phyloP scores from a whole-genome alignment of 1,284 basidiomycete genomes.

The Phellopilus nigrolimitatus region DNA sequence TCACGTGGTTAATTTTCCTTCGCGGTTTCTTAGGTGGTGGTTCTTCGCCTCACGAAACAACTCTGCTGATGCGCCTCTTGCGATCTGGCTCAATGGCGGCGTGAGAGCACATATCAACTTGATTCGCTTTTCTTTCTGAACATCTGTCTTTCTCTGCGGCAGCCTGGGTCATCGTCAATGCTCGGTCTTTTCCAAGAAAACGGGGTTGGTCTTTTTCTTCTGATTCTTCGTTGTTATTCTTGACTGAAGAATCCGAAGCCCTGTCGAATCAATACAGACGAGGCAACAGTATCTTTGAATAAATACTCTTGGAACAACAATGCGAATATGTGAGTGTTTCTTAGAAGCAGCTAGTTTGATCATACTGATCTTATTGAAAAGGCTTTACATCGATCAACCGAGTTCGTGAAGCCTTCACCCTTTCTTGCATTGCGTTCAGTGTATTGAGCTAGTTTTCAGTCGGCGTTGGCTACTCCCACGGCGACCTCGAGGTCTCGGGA shows the following conservation, averaged over 20 bases:
- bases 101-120: too few relatives aligned
- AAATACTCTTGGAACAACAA: slow-evolving; percentile 62
- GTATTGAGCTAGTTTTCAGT: slow-evolving; percentile 27
- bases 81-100: slow-evolving; percentile 64
- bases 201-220: slow-evolving; percentile 31
- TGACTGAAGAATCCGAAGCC: slow-evolving; percentile 31
- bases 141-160: slow-evolving; percentile 17
- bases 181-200: slow-evolving; percentile 64
- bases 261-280: slow-evolving; percentile 58
- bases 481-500: slow-evolving; percentile 43
- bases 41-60: slow-evolving; percentile 60
- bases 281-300: slow-evolving; percentile 46
- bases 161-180: slow-evolving; percentile 64
- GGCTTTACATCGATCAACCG: slow-evolving; percentile 56
- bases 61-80: too few relatives aligned
- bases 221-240: neutral
- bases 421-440: neutral
- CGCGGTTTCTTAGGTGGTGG: slow-evolving; percentile 59
- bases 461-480: slow-evolving; percentile 58
- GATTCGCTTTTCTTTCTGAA: too few relatives aligned
- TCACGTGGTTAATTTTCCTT: slow-evolving; percentile 4
- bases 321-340: slow-evolving; percentile 42
- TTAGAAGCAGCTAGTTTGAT: neutral
- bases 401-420: slow-evolving; percentile 7
- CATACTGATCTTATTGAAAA: slow-evolving; percentile 13